Evolutionary conservation across 352 stramenopile genomes (phyloP), one percentile per base, ranked within the genome.

Genomic region (Chrysophaeum taylorii): DNA sequence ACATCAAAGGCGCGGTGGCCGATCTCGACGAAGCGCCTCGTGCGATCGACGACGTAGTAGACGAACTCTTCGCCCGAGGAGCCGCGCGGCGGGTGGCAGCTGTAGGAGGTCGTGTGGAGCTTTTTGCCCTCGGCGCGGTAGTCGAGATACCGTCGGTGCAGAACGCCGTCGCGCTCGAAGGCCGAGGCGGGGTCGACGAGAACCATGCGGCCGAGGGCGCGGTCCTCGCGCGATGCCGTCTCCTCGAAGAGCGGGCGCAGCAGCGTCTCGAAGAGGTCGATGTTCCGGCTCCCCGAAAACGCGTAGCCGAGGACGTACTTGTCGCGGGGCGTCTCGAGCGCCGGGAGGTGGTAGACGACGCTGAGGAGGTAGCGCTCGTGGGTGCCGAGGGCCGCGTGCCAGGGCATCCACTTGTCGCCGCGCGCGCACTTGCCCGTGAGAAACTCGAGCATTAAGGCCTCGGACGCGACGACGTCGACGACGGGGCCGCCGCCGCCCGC

Each of bases 391-490:
- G 52, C 52, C 9, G 5, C 12, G 52, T 63, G 52, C 52, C 52
- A 63, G 52, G 52, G 52, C 25, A 63, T 38, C 52, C 52, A 63
- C 52, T 63, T 63, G 52, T 63, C 52, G 52, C 52, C 52, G 25
- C 52, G 52, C 52, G 52, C 52, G 52, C 52, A 63, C 9, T 9
- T 9, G 52, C 52, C 52, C 7, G 25, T 2, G 27, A 63, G 52
- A 25, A 63, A 63, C 7, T 9, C 52, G 9, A n/a, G 9, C 27
- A 63, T 39, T 25, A 63, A 31, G 9, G 52, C 27, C 52, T 35
- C 52, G 52, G 27, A 41, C 2, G 52, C 36, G 4, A 2, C 9
- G 5, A 63, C 9, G 33, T 63, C 52, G 4, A 25, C 52, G 27
- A 12, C 25, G 25, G n/a, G n/a, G n/a, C n/a, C n/a, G n/a, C n/a